These are phyloP conservation scores for Hypomyces rosellus DNA, from an alignment of 2,329 filamentous ascomycete species.

Conservation along the genomic window DNA sequence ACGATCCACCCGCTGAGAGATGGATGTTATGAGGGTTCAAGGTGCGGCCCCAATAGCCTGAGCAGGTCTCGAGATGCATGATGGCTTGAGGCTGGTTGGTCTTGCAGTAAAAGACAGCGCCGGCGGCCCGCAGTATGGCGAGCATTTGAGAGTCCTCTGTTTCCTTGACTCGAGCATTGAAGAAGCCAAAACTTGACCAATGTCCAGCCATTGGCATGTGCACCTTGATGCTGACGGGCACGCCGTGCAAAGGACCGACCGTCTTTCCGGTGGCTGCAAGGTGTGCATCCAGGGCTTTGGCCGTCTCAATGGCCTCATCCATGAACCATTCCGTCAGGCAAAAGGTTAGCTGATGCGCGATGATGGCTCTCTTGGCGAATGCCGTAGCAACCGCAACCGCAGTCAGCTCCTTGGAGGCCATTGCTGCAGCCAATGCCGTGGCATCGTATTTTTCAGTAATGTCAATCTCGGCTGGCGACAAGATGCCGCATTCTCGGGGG, in stretches of 20 bases:
- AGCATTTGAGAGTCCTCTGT: constrained; percentile 50
- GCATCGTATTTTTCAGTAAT: constrained; percentile 44
- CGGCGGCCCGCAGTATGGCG: constrained; percentile 47
- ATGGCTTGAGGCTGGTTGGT: constrained; percentile 59
- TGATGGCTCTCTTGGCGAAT: constrained; percentile 45
- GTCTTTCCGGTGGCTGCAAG: constrained; percentile 31
- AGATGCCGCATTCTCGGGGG: constrained; percentile 35
- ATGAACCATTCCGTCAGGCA: constrained; percentile 49
- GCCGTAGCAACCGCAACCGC: constrained; percentile 37
- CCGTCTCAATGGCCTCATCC: constrained; percentile 38
- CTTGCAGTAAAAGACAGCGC: constrained; percentile 60
- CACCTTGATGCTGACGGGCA: constrained; percentile 47
- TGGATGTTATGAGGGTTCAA: constrained; percentile 55
- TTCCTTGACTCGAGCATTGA: constrained; percentile 43
- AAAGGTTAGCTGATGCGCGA: constrained; percentile 50
- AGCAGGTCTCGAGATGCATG: constrained; percentile 49
- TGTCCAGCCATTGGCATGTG: constrained; percentile 51
- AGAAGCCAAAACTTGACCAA: constrained; percentile 45
- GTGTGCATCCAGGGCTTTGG: constrained; percentile 35
- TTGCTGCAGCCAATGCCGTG: constrained; percentile 32
- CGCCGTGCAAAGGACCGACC: constrained; percentile 53
- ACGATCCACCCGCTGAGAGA: constrained; percentile 55
- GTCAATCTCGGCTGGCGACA: constrained; percentile 37
- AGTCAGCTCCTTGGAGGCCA: constrained; percentile 29
- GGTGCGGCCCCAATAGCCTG: constrained; percentile 48